These are phyloP conservation scores for Alternaria viburni DNA, from an alignment of 2,329 filamentous ascomycete species.

Conservation along the genomic window DNA sequence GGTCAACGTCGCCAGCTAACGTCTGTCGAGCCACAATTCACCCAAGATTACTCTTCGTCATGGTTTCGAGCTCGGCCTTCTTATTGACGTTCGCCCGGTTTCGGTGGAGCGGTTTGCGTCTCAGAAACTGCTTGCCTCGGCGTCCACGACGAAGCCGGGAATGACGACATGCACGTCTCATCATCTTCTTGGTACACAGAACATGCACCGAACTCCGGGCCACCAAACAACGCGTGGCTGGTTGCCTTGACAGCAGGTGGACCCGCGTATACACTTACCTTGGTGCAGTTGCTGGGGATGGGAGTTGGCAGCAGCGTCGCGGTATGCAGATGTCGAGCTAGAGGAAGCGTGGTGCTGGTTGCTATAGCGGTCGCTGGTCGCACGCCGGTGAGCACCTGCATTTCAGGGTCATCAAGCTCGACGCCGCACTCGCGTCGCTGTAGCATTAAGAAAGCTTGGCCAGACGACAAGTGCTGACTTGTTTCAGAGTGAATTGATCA, in stretches of 20 bases:
- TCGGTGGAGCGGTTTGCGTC: background rate
- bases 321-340: background rate
- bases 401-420: background rate
- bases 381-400: background rate
- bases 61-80: background rate
- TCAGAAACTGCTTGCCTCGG: background rate
- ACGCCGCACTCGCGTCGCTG: background rate
- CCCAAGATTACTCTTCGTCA: constrained; percentile 1
- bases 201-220: background rate
- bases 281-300: background rate
- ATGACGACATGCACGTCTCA: constrained; percentile 24
- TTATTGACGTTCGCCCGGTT: background rate
- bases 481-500: constrained; percentile 2
- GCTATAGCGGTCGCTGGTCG: background rate
- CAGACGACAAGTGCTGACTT: constrained; percentile 1
- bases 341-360: background rate
- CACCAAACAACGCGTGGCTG: constrained; percentile 4
- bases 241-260: constrained; percentile 14
- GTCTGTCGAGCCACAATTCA: background rate
- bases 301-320: background rate
- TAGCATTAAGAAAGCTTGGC: constrained; percentile 5
- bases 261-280: background rate
- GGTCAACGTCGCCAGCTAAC: background rate
- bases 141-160: background rate
- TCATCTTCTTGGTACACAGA: background rate